A percentile compares a stretch with the other conserved stretches of the same genome.
Conservation (phyloP, 1,139 yeast species). For the Geotrichum macrosporum region DNA sequence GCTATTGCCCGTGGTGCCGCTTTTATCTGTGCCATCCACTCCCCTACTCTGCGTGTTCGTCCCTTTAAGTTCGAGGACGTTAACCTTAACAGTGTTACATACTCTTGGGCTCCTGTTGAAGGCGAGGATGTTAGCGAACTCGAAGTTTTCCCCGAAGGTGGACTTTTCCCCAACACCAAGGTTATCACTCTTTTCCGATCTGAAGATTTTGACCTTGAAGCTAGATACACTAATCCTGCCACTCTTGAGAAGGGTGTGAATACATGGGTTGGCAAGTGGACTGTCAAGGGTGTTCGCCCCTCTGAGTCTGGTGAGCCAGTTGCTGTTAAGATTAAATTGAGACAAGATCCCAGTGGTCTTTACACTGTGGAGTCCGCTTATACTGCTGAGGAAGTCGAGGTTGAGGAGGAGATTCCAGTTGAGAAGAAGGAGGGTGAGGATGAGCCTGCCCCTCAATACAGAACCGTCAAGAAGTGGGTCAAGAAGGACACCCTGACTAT, state of each 20-base stretch:
- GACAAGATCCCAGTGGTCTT: slow-evolving; percentile 96
- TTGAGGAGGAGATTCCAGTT: slow-evolving; percentile 58
- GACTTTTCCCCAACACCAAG: slow-evolving; percentile 91
- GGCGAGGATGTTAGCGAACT: slow-evolving; percentile 85
- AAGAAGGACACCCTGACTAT: slow-evolving; percentile 77
- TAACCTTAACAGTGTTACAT: slow-evolving; percentile 88
- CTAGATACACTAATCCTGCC: slow-evolving; percentile 73
- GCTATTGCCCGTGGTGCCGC: slow-evolving; percentile 99
- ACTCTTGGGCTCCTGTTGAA: slow-evolving; percentile 90
- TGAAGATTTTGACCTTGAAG: slow-evolving; percentile 81
- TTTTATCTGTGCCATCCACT: slow-evolving; percentile 97
- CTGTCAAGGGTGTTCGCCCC: slow-evolving; percentile 77
- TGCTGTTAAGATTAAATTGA: slow-evolving; percentile 86
- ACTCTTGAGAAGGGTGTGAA: slow-evolving; percentile 68
- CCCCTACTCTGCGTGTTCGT: slow-evolving; percentile 97
- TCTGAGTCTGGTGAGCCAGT: slow-evolving; percentile 71
- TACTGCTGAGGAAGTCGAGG: slow-evolving; percentile 87
- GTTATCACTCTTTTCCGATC: slow-evolving; percentile 90
- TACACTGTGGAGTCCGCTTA: slow-evolving; percentile 91
- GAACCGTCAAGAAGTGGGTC: slow-evolving; percentile 87
- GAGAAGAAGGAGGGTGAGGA: slow-evolving; percentile 59
- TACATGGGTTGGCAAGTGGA: slow-evolving; percentile 76
- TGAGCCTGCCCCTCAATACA: slow-evolving; percentile 72
- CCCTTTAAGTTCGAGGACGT: slow-evolving; percentile 97
- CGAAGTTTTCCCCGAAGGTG: slow-evolving; percentile 96